phyloP scores from a whole-genome alignment of 23 red algal genomes.

The Gracilaria caudata region DNA sequence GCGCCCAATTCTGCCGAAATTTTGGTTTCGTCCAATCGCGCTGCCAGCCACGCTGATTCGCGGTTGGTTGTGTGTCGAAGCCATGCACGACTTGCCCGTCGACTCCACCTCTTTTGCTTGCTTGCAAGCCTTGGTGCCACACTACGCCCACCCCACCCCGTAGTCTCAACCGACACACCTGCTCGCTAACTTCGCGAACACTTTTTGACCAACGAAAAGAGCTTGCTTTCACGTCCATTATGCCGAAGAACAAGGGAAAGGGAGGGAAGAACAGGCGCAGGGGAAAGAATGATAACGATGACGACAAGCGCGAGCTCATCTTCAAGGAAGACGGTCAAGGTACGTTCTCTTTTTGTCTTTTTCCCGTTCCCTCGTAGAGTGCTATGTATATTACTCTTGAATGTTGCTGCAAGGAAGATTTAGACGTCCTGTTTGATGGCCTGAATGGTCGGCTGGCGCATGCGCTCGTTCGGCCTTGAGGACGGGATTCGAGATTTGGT shows the following conservation, averaged over 20 bases:
- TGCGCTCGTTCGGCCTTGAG: conserved; percentile 22
- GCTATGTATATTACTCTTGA: background rate
- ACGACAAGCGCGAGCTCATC: conserved; percentile 93
- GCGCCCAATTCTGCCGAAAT: too few species aligned
- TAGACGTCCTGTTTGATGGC: conserved; percentile 33
- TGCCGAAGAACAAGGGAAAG: conserved; percentile 99
- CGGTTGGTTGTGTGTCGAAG: too few species aligned
- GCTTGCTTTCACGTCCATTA: background rate
- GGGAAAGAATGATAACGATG: conserved; percentile 99
- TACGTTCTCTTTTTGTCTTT: conserved; percentile 45
- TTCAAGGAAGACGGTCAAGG: conserved; percentile 99
- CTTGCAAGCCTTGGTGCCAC: too few species aligned
- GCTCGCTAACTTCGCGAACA: background rate
- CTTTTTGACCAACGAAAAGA: background rate
- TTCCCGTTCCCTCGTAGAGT: background rate
- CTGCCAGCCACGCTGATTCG: too few species aligned
- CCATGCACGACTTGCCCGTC: too few species aligned
- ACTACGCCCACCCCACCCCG: too few species aligned
- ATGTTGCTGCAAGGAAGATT: conserved; percentile 26
- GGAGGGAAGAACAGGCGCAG: conserved; percentile 98
- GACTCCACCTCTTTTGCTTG: too few species aligned
- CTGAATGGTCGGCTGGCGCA: conserved; percentile 23
- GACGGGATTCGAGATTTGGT: conserved; percentile 77
- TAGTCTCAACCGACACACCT: background rate
- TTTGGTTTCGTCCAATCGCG: too few species aligned